A percentile compares a stretch with the other conserved stretches of the same genome.
Evolutionary conservation across 192 early-diverging fungal genomes (phyloP).

Genomic region (Coemansia sp.): DNA sequence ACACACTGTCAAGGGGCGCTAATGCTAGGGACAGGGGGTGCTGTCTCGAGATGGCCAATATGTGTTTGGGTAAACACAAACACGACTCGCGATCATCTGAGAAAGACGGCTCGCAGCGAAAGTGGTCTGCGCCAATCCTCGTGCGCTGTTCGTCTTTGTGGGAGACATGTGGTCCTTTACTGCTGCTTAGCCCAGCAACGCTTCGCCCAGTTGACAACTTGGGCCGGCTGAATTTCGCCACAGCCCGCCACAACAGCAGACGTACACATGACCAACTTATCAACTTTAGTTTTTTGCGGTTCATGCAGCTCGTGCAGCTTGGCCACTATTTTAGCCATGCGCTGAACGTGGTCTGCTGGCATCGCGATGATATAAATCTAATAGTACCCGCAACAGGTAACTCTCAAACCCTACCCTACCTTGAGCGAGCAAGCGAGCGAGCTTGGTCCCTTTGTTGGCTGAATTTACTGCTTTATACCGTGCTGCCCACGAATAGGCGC

Average conservation of each 20-base stretch:
- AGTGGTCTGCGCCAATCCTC: constrained; percentile 3
- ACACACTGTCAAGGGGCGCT: constrained; percentile 6
- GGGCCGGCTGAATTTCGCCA: background rate
- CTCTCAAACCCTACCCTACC: background rate
- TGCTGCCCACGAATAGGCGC: constrained; percentile 1
- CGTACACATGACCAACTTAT: background rate
- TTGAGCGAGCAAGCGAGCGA: background rate
- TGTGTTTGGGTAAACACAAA: background rate
- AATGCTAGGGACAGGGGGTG: background rate
- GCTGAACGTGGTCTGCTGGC: background rate
- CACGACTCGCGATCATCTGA: background rate
- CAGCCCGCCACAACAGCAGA: background rate
- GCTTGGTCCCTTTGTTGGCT: background rate
- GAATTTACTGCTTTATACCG: background rate
- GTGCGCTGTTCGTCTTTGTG: background rate
- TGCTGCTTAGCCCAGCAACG: background rate
- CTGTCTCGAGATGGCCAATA: background rate
- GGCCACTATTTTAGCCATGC: background rate
- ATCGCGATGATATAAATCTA: background rate
- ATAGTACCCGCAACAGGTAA: background rate
- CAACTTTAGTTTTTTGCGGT: background rate
- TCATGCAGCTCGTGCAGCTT: background rate
- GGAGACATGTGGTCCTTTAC: background rate
- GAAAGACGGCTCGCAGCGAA: background rate
- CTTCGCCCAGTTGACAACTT: background rate